Base-by-base conservation (phyloP, 1,284 basidiomycete species). In the Anthracocystis walkeri region DNA sequence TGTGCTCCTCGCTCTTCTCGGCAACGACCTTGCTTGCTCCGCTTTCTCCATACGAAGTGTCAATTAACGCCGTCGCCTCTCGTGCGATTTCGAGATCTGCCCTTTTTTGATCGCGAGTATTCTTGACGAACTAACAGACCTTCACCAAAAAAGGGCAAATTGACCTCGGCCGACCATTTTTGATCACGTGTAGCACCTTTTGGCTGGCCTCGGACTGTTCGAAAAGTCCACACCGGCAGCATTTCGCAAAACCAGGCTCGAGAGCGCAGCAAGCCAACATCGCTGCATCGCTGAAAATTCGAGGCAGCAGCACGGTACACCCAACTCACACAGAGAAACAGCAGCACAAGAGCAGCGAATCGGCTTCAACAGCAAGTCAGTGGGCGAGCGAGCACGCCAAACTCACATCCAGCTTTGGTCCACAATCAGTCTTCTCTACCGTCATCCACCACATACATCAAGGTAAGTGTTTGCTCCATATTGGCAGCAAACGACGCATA, bases 361-460 rank as follows among this genome's bases (percentile, higher is more conserved):
- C 31, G 50, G 21, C 18, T 1, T 23, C n/a, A 2, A 21, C 8
- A 3, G 18, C 11, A 27, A 29, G 41, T 16, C 46, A 57, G 54
- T 35, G 49, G 21, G 52, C 21, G 66, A 2, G 53, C 12, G 51
- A 38, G 56, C 2, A 20, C n/a, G 51, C 33, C 12, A 51, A 38
- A 35, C 25, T 45, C 48, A 46, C 20, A 6, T 48, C 10, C 18
- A 38, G 27, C 14, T 46, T 18, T 29, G 10, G 21, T 25, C 14
- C 8, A 14, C 35, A 11, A 12, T 35, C 33, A 16, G 41, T 58
- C 69, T 59, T 63, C 29, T 55, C 57, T 62, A 56, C 65, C 60
- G 70, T 73, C 70, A 73, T 68, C 70, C 65, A 73, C 59, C 70
- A 49, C 58, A 58, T 50, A 52, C 65, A 44, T 65, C 70, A 73